phyloP scores from a whole-genome alignment of 192 early-diverging fungal species.

The Podila clonocystis region DNA sequence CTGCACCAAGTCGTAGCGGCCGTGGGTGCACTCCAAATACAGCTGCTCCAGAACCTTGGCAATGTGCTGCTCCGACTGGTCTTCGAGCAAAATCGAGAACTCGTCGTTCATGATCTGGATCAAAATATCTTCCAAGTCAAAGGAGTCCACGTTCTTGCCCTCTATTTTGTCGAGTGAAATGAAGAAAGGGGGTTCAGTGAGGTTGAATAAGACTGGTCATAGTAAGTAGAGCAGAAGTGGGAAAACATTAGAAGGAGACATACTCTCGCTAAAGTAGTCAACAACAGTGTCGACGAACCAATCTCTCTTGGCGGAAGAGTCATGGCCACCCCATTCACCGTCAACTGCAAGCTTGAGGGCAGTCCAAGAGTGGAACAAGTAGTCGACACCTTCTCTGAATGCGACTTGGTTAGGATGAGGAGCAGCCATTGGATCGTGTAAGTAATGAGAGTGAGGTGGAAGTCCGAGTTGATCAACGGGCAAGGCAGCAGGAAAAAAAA shows the following conservation, averaged over 20 bases:
- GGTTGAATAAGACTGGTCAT: neutral
- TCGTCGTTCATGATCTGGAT: constrained; percentile 66
- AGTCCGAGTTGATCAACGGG: neutral
- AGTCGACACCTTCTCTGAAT: constrained; percentile 69
- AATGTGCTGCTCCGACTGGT: constrained; percentile 65
- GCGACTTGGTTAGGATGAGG: constrained; percentile 61
- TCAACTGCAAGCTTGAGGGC: constrained; percentile 77
- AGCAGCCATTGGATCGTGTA: constrained; percentile 9
- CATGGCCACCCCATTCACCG: constrained; percentile 75
- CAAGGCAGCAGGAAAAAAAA: neutral
- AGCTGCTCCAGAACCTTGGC: constrained; percentile 56
- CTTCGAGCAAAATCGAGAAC: constrained; percentile 62
- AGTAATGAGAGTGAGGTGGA: neutral
- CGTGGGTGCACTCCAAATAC: constrained; percentile 57
- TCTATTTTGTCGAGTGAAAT: constrained; percentile 22
- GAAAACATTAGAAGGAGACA: neutral
- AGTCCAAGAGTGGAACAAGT: constrained; percentile 73
- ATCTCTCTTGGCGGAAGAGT: constrained; percentile 73
- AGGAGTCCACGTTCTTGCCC: constrained; percentile 60
- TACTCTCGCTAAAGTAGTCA: constrained; percentile 70
- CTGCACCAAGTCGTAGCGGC: constrained; percentile 49
- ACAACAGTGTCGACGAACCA: constrained; percentile 72
- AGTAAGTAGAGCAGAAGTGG: neutral
- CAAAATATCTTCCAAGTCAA: constrained; percentile 65
- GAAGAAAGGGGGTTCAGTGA: neutral